Conservation (phyloP, 305 asterid genomes). For the Caryopteris hybrid region DNA sequence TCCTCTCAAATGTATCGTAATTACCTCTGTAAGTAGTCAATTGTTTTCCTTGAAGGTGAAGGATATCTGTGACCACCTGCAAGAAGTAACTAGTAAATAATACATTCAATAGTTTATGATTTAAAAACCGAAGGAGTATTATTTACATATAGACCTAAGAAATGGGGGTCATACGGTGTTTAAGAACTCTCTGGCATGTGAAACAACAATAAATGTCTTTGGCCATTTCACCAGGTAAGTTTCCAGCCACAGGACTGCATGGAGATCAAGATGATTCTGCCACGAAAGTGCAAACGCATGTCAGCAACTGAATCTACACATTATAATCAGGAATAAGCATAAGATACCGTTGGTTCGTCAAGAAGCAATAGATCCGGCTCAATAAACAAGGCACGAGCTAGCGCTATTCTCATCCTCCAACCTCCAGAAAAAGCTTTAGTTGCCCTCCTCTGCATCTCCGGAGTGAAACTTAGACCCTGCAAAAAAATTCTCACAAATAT, state of each 20-base stretch:
- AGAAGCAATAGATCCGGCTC: constrained; percentile 95
- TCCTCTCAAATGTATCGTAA: constrained; percentile 91
- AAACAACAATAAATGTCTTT: constrained; percentile 94
- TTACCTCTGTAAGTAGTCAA: constrained; percentile 69
- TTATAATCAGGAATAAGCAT: constrained; percentile 16
- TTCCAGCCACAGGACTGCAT: constrained; percentile 99
- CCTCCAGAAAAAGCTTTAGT: constrained; percentile 98
- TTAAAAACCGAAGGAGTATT: background rate
- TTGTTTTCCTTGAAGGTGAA: constrained; percentile 84
- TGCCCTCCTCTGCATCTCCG: constrained; percentile 87
- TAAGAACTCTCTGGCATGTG: constrained; percentile 98
- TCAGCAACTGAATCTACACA: constrained; percentile 15
- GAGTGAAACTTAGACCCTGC: constrained; percentile 94
- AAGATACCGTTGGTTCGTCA: constrained; percentile 92
- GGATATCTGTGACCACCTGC: constrained; percentile 96
- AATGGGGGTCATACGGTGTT: constrained; percentile 59
- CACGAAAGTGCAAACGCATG: constrained; percentile 17
- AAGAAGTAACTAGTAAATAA: constrained; percentile 19
- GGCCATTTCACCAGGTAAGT: constrained; percentile 96
- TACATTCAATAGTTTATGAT: constrained; percentile 1
- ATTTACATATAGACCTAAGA: constrained; percentile 8
- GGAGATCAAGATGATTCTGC: constrained; percentile 99
- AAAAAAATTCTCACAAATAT: constrained; percentile 13
- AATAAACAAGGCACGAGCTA: constrained; percentile 94
- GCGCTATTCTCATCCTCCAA: constrained; percentile 99